Evolutionary conservation across 2,329 filamentous ascomycete genomes (phyloP), one percentile per base, ranked within the genome.

Genomic region (Ilyonectria robusta): DNA sequence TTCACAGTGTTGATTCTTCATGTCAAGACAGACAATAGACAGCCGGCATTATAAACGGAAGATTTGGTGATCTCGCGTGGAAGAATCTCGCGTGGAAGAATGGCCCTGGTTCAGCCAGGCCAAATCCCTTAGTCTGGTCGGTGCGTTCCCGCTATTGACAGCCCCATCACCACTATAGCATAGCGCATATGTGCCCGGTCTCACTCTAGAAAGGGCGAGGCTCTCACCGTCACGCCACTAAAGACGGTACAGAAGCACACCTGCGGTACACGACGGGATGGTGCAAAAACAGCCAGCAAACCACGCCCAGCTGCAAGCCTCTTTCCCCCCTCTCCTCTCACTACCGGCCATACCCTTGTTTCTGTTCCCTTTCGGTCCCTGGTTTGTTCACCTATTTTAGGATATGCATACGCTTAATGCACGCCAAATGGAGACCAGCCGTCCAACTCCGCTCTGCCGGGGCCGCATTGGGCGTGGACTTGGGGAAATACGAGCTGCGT

Each of bases 401-500:
- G 50, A 17, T 67, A 33, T 2, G 57, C 37, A 29, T 33, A 35
- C 51, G 40, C 42, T 37, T 15, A 29, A 44, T 26, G 42, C 50
- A 44, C 33, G 42, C 42, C 44, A 11, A 40, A 58, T 47, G 56
- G 56, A 59, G 55, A 48, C 26, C 10, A 11, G 11, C 47, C 17
- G 15, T 13, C 13, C n/a, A 23, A 37, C 62, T 47, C 31, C 55
- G 56, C 48, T 35, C 40, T 29, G 31, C 31, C 29, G 59, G 56
- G 35, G 46, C 58, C 59, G 48, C 57, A 47, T 64, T 59, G 58
- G 62, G 62, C 31, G 10, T 47, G 19, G 59, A 10, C 37, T 59
- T 62, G 72, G 53, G 62, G 65, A 58, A 71, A 75, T 74, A 74
- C 72, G 72, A 75, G 72, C 72, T 72, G 60, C 59, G 72, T 73